These are phyloP conservation scores for Hevea brasiliensis DNA, from an alignment of 345 rosid genomes.

Conservation along the genomic window DNA sequence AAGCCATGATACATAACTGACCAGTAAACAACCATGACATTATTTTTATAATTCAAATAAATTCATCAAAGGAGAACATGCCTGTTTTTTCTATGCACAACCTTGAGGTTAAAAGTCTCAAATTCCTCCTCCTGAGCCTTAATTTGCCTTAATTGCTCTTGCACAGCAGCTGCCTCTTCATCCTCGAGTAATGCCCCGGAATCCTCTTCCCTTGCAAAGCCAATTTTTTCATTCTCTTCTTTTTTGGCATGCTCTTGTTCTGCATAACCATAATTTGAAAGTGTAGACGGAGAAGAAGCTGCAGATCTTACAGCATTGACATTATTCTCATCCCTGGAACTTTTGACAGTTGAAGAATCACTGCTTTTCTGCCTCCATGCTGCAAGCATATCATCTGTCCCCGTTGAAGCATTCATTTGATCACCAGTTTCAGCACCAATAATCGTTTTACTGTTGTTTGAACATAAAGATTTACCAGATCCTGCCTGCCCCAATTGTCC, in stretches of 20 bases:
- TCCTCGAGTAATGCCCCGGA: slow-evolving; percentile 72
- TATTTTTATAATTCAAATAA: slow-evolving; percentile 4
- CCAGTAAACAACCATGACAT: slow-evolving; percentile 16
- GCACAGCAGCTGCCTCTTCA: slow-evolving; percentile 93
- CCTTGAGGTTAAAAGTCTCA: slow-evolving; percentile 94
- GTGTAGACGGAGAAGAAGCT: slow-evolving; percentile 65
- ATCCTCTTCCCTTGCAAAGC: slow-evolving; percentile 63
- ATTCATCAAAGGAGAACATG: slow-evolving; percentile 29
- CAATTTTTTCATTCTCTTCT: slow-evolving; percentile 55
- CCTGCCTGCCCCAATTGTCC: slow-evolving; percentile 51
- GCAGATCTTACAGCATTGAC: slow-evolving; percentile 56
- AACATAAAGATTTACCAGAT: slow-evolving; percentile 69
- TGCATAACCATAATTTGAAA: slow-evolving; percentile 62
- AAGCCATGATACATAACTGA: slow-evolving; percentile 1
- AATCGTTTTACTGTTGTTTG: slow-evolving; percentile 50
- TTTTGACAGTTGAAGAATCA: slow-evolving; percentile 66
- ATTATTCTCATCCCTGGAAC: slow-evolving; percentile 70
- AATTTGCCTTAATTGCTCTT: slow-evolving; percentile 97
- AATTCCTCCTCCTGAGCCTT: slow-evolving; percentile 97
- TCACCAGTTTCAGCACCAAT: slow-evolving; percentile 47
- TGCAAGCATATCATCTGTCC: slow-evolving; percentile 68
- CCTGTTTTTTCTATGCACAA: slow-evolving; percentile 99
- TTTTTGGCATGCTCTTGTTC: slow-evolving; percentile 54
- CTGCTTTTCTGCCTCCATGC: slow-evolving; percentile 80
- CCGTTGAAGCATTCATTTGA: slow-evolving; percentile 52